A percentile compares a stretch with the other conserved stretches of the same genome.
phyloP scores from a whole-genome alignment of 768 basidiomycete genomes.

The Suillus tomentosus region DNA sequence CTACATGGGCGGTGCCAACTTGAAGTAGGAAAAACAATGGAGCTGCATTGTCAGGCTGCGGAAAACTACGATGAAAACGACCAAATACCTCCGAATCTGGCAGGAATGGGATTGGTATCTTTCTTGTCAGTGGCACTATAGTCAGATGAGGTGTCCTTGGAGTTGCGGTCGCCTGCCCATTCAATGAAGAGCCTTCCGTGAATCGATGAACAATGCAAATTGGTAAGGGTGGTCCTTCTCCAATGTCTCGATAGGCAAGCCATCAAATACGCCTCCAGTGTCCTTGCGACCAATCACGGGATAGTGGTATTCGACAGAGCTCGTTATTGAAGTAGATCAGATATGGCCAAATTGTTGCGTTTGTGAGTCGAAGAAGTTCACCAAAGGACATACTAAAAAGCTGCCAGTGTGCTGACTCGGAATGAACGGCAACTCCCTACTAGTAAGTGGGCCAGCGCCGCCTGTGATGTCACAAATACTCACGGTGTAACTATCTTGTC shows the following conservation, averaged over 20 bases:
- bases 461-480: too few relatives aligned
- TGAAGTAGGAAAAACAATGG: too few relatives aligned
- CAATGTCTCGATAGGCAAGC: constrained; percentile 26
- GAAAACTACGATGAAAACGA: background rate
- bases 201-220: constrained; percentile 28
- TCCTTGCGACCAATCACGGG: constrained; percentile 23
- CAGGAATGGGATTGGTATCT: constrained; percentile 26
- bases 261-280: constrained; percentile 20
- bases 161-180: constrained; percentile 26
- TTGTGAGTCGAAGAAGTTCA: too few relatives aligned
- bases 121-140: constrained; percentile 25
- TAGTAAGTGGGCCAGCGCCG: too few relatives aligned
- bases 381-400: too few relatives aligned
- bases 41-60: background rate
- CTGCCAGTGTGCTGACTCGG: too few relatives aligned
- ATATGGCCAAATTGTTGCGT: background rate
- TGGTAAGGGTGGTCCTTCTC: constrained; percentile 23
- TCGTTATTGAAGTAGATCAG: background rate
- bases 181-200: constrained; percentile 30
- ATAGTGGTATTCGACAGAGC: constrained; percentile 16
- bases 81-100: constrained; percentile 28
- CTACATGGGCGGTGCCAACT: constrained; percentile 36
- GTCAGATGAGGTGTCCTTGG: constrained; percentile 17
- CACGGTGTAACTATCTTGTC: too few relatives aligned
- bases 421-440: too few relatives aligned